A percentile compares a stretch with the other conserved stretches of the same genome.
phyloP scores from a whole-genome alignment of 140 eudicot species.

The Cichorium intybus region DNA sequence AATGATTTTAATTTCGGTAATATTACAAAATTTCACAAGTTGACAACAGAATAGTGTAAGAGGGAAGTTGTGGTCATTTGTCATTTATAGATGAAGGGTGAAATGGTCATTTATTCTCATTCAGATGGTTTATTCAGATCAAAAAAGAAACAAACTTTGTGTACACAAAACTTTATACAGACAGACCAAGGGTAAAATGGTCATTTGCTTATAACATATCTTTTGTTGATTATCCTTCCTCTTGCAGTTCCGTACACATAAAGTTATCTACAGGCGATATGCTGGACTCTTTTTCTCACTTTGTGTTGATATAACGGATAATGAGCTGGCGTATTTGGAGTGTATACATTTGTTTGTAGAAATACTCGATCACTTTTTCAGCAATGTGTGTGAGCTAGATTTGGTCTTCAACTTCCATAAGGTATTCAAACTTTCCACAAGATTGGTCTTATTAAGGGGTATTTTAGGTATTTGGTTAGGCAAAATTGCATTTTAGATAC shows the following conservation, averaged over 20 bases:
- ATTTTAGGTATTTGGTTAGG: too few relatives aligned
- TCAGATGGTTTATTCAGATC: too few relatives aligned
- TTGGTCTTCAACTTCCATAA: slow-evolving; percentile 92
- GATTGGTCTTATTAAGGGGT: too few relatives aligned
- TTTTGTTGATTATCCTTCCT: too few relatives aligned
- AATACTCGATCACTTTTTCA: slow-evolving; percentile 92
- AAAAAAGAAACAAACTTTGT: too few relatives aligned
- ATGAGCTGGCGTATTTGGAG: slow-evolving; percentile 84
- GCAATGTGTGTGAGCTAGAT: slow-evolving; percentile 92
- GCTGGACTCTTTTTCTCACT: slow-evolving; percentile 95
- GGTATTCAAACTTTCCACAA: slow-evolving; percentile 40
- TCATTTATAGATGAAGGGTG: too few relatives aligned
- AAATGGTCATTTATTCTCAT: too few relatives aligned
- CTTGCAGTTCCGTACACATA: slow-evolving; percentile 91
- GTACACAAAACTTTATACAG: too few relatives aligned
- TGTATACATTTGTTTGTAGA: slow-evolving; percentile 88
- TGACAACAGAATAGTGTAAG: neutral
- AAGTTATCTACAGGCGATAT: slow-evolving; percentile 90
- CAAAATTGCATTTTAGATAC: neutral
- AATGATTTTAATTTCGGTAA: neutral
- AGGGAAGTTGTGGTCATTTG: neutral
- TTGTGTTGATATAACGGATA: slow-evolving; percentile 88
- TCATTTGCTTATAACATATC: neutral
- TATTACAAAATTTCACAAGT: neutral
- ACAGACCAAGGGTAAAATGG: too few relatives aligned